Percentiles rank a stretch among this genome's conserved stretches.
Conservation (phyloP, 805 yeast species). For the Citeromyces nyonsensis region DNA sequence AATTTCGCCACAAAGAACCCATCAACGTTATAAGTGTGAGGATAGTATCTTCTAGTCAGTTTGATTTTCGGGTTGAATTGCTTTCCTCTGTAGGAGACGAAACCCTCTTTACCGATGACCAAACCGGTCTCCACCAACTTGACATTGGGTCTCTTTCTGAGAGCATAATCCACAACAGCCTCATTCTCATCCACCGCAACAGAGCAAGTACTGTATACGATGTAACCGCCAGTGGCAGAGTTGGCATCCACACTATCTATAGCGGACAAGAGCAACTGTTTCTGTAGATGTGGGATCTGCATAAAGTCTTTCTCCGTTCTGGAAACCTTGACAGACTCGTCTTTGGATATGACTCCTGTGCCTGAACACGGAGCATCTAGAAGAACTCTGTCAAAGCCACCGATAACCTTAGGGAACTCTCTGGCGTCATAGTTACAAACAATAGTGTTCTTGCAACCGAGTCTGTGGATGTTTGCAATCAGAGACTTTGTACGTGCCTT, state of each 20-base stretch:
- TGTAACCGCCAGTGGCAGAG: constrained; percentile 82
- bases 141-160: constrained; percentile 92
- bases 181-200: constrained; percentile 98
- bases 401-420: constrained; percentile 95
- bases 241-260: constrained; percentile 94
- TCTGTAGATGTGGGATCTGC: constrained; percentile 92
- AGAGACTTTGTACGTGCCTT: constrained; percentile 92
- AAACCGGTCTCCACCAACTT: constrained; percentile 86
- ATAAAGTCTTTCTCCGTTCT: constrained; percentile 95
- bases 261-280: constrained; percentile 84
- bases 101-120: constrained; percentile 92
- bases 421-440: constrained; percentile 97
- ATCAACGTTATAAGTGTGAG: constrained; percentile 96
- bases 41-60: constrained; percentile 89
- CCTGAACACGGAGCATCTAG: constrained; percentile 99
- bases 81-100: constrained; percentile 86
- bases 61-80: constrained; percentile 64
- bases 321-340: constrained; percentile 82
- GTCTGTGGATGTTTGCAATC: constrained; percentile 93
- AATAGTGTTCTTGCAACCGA: constrained; percentile 92
- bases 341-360: constrained; percentile 97
- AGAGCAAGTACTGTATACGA: constrained; percentile 96
- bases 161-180: constrained; percentile 95
- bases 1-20: constrained; percentile 97
- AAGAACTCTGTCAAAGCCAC: constrained; percentile 91